These are phyloP conservation scores for Neonectria hederae DNA, from an alignment of 2,329 filamentous ascomycete genomes.

Conservation along the genomic window DNA sequence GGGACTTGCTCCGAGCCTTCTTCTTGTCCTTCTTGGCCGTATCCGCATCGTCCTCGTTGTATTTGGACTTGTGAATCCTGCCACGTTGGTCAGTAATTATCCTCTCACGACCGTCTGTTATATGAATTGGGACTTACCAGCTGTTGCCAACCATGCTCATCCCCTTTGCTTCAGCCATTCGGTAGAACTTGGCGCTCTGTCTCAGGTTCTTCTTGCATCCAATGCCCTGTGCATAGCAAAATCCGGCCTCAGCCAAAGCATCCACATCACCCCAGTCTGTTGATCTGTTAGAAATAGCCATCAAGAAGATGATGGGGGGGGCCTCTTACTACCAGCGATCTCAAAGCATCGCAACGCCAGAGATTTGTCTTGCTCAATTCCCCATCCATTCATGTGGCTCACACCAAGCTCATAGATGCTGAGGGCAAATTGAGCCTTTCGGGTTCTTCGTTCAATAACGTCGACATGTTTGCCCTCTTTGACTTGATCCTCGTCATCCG, in stretches of 20 bases:
- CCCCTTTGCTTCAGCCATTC: slow-evolving; percentile 88
- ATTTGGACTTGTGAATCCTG: slow-evolving; percentile 98
- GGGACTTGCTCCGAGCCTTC: slow-evolving; percentile 79
- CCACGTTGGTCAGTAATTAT: slow-evolving; percentile 11
- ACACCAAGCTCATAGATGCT: slow-evolving; percentile 97
- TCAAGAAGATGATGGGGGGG: background rate
- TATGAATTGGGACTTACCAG: slow-evolving; percentile 72
- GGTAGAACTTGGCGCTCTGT: slow-evolving; percentile 91
- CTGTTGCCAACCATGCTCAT: slow-evolving; percentile 99
- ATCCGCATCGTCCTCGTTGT: slow-evolving; percentile 70
- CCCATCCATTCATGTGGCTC: slow-evolving; percentile 98
- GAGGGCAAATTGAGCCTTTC: slow-evolving; percentile 91
- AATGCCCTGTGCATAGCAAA: slow-evolving; percentile 93
- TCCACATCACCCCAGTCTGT: slow-evolving; percentile 92
- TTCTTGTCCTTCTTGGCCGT: slow-evolving; percentile 62
- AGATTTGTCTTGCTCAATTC: slow-evolving; percentile 89
- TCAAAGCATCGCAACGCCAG: slow-evolving; percentile 94
- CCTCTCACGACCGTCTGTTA: background rate
- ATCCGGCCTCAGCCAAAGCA: slow-evolving; percentile 91
- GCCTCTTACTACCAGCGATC: slow-evolving; percentile 85
- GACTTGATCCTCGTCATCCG: slow-evolving; percentile 77
- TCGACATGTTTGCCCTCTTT: slow-evolving; percentile 73
- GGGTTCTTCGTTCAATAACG: slow-evolving; percentile 77
- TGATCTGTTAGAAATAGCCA: slow-evolving; percentile 35
- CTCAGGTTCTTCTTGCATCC: slow-evolving; percentile 97